These are phyloP conservation scores for Claviceps citrina DNA, from an alignment of 2,329 filamentous ascomycete genomes.

Conservation along the genomic window DNA sequence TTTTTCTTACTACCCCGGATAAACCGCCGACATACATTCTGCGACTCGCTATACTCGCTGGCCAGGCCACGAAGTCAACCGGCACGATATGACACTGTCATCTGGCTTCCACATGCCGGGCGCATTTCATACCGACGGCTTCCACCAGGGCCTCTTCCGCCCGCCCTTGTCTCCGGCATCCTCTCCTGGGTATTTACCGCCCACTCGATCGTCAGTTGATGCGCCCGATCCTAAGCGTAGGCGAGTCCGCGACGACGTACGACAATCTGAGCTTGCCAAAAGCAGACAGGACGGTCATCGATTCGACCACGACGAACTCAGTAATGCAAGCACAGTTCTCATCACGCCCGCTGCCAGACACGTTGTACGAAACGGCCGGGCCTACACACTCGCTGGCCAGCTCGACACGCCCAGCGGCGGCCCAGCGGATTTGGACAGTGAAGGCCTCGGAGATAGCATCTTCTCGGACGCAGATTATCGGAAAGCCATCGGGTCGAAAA, in stretches of 20 bases:
- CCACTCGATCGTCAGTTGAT: conserved; percentile 10
- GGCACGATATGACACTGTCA: conserved; percentile 1
- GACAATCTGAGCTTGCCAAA: not conserved
- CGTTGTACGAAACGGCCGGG: conserved; percentile 1
- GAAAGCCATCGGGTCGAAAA: conserved; percentile 34
- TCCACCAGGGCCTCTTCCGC: conserved; percentile 32
- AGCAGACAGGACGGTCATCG: not conserved
- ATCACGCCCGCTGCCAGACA: conserved; percentile 4
- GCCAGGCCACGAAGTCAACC: not conserved
- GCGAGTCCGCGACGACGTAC: conserved; percentile 18
- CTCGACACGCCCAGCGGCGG: conserved; percentile 31
- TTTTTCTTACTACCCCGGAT: not conserved
- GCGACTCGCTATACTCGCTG: not conserved
- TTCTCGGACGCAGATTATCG: conserved; percentile 44
- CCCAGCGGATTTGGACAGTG: conserved; percentile 12
- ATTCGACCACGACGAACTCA: not conserved
- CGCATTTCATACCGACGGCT: conserved; percentile 20
- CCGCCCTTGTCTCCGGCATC: conserved; percentile 28
- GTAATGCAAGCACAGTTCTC: conserved; percentile 2
- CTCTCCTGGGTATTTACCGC: conserved; percentile 24
- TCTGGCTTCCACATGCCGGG: conserved; percentile 22
- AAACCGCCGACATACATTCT: not conserved
- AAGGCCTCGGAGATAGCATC: conserved; percentile 34
- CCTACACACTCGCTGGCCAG: conserved; percentile 38
- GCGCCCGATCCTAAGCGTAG: conserved; percentile 29